Evolutionary conservation across 139 green algal species (phyloP).

Genomic region (Haematococcus lacustris): DNA sequence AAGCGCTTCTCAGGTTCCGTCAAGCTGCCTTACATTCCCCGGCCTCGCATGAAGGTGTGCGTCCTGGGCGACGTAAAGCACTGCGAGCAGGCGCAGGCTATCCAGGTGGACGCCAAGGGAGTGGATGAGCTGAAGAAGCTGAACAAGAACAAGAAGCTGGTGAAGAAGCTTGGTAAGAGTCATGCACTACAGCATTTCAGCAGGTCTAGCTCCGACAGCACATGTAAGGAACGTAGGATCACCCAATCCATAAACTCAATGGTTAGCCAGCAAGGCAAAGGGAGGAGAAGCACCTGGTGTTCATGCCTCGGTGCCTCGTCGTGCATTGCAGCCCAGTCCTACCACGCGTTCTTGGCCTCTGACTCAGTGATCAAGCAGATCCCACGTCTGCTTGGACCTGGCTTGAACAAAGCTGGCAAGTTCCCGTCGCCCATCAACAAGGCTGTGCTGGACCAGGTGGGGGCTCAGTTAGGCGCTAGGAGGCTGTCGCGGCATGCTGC

Average conservation of each 20-base stretch:
- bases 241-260: too few relatives aligned
- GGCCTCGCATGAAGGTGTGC: constrained; percentile 91
- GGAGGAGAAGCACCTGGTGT: too few relatives aligned
- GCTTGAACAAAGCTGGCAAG: constrained; percentile 99
- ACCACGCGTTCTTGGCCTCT: constrained; percentile 94
- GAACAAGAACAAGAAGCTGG: constrained; percentile 99
- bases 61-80: constrained; percentile 98
- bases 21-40: constrained; percentile 91
- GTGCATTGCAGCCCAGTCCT: constrained; percentile 82
- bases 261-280: too few relatives aligned
- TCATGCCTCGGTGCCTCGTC: too few relatives aligned
- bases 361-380: constrained; percentile 99
- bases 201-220: too few relatives aligned
- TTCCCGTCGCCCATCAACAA: constrained; percentile 87
- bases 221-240: too few relatives aligned
- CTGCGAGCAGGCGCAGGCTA: constrained; percentile 80
- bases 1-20: constrained; percentile 99
- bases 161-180: constrained; percentile 92
- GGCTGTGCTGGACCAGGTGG: constrained; percentile 80
- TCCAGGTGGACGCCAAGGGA: constrained; percentile 83
- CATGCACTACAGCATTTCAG: too few relatives aligned
- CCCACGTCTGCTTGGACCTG: constrained; percentile 91
- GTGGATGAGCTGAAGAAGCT: constrained; percentile 99
- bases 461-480: neutral
- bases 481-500: too few relatives aligned